These are phyloP conservation scores for Chytriomyces sp. DNA, from an alignment of 192 early-diverging fungal genomes.

Conservation along the genomic window DNA sequence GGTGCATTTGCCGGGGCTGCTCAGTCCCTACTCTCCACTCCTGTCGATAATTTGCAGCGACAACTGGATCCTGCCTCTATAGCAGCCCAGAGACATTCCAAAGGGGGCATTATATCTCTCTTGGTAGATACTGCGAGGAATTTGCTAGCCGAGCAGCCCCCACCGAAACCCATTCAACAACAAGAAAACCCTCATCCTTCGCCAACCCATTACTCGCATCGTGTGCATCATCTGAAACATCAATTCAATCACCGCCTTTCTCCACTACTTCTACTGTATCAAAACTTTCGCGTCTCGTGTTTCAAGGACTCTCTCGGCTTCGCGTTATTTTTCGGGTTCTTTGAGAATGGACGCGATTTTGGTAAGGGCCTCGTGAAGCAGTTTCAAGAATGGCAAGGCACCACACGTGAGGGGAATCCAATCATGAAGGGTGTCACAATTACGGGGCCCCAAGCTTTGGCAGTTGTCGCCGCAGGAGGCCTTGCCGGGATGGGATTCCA, in stretches of 20 bases:
- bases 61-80: conserved; percentile 30
- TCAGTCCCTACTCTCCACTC: conserved; percentile 50
- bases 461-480: conserved; percentile 47
- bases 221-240: not conserved
- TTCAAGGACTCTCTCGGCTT: conserved; percentile 47
- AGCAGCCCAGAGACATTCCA: conserved; percentile 29
- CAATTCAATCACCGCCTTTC: not conserved
- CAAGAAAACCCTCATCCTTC: not conserved
- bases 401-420: not conserved
- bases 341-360: conserved; percentile 41
- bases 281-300: conserved; percentile 34
- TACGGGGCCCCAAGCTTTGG: conserved; percentile 21
- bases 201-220: not conserved
- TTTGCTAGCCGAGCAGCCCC: not conserved
- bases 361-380: conserved; percentile 41
- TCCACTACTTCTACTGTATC: conserved; percentile 33
- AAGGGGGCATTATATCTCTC: conserved; percentile 11
- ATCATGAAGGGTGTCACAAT: conserved; percentile 21
- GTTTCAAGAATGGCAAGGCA: conserved; percentile 21
- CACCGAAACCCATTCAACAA: not conserved
- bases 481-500: conserved; percentile 54
- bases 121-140: not conserved
- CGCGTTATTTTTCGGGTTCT: conserved; percentile 56
- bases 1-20: conserved; percentile 47
- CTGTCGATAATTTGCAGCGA: conserved; percentile 49